Base-by-base conservation (phyloP, 75 land plant species). In the Chamaecyparis obtusa region DNA sequence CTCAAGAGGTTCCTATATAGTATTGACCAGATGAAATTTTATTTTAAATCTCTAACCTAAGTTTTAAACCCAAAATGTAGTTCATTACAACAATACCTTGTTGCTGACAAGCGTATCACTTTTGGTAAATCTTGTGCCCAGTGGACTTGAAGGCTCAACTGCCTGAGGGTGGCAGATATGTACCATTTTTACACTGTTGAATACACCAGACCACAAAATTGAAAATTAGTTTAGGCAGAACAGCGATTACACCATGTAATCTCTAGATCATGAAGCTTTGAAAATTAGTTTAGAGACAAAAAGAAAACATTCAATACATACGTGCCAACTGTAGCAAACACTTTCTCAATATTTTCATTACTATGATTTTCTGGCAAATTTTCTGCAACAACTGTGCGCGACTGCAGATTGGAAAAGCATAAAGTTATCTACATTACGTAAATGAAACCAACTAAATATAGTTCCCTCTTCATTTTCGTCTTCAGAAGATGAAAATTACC, bases 361-460 rank as follows among this genome's bases (percentile, higher is more conserved):
- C 92, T 93, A 89, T 94, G 95, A 84, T 98, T 96, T 57, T 93
- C 98, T 80, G 99, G 99, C 46, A 98, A 87, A 88, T 98, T 98
- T 87, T 98, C 99, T 80, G 99, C 99, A 83, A 98, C 93, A 84
- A 98, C 92, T 55, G 96, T 96, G 16, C 99, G 96, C 13, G 94
- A 90, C 99, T 97, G 90, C 81, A 74, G 39, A 80, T 15, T 32
- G 69, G 43, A 64, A 89, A 44, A 85, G 30, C 76, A 51, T 19
- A 10, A 69, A 10, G 84, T 84, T 56, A 76, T 15, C 36, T 13
- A 64, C 49, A 90, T 3, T 67, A 46, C 36, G 32, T 44, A 39
- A 27, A 87, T 76, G 17, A 21, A 49, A 60, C 30, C 33, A 60
- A 51, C 37, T 16, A 5, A 79, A 79, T 10, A 30, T 54, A 36